These are phyloP conservation scores for Fusarium heterosporum DNA, from an alignment of 2,329 filamentous ascomycete species.

Conservation along the genomic window DNA sequence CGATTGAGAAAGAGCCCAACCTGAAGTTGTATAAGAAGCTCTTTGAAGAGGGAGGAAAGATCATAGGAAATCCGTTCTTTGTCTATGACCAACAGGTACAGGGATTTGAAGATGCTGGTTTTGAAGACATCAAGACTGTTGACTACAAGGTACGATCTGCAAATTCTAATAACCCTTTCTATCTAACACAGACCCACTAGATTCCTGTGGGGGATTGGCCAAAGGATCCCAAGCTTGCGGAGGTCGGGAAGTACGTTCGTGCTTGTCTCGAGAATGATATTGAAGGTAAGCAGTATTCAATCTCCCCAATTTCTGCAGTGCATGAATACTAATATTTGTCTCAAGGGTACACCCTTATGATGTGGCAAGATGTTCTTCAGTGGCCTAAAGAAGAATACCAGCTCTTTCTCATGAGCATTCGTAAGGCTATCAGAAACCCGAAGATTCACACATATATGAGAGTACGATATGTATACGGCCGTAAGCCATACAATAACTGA, in stretches of 20 bases:
- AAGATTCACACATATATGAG: constrained; percentile 27
- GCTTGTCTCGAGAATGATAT: constrained; percentile 39
- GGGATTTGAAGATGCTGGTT: not conserved
- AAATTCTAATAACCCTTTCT: accelerated
- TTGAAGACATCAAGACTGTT: not conserved
- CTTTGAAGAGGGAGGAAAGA: not conserved
- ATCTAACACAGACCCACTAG: not conserved
- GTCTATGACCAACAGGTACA: constrained; percentile 7
- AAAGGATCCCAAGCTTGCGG: constrained; percentile 15
- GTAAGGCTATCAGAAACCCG: constrained; percentile 22
- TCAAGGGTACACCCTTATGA: constrained; percentile 7
- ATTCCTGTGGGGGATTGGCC: constrained; percentile 29
- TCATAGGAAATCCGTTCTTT: not conserved
- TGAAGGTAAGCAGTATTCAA: constrained; percentile 9
- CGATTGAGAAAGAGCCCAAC: not conserved
- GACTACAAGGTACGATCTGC: not conserved
- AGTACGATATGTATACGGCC: constrained; percentile 29
- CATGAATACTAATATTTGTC: not conserved
- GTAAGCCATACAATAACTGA: not conserved
- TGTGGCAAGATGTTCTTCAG: constrained; percentile 20
- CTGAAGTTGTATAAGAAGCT: not conserved
- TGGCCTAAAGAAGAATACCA: constrained; percentile 32
- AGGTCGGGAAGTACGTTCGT: constrained; percentile 21
- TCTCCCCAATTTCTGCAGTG: accelerated
- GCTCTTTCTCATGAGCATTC: constrained; percentile 12